A percentile compares a stretch with the other conserved stretches of the same genome.
Evolutionary conservation across 768 basidiomycete genomes (phyloP).

Genomic region (Podaxis sp.): DNA sequence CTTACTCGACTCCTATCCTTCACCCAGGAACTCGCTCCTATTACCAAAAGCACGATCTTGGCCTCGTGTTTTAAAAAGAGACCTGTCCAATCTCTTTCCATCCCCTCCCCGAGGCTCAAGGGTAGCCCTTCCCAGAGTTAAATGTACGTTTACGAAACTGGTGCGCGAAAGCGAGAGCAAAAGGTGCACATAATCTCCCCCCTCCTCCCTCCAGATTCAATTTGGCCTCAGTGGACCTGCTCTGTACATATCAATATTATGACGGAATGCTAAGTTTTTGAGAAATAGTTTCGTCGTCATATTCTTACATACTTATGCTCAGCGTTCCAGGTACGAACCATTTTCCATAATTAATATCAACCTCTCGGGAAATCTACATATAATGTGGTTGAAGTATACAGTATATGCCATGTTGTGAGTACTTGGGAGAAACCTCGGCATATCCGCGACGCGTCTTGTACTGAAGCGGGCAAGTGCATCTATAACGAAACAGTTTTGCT

Average conservation of each 20-base stretch:
- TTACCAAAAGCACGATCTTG: not conserved
- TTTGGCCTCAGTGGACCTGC: no score
- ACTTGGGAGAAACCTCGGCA: not conserved
- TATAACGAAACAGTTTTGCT: not conserved
- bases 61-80: not conserved
- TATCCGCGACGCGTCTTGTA: not conserved
- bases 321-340: not conserved
- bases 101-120: not conserved
- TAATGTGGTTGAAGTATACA: not conserved
- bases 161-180: not conserved
- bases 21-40: not conserved
- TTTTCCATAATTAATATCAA: not conserved
- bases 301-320: not conserved
- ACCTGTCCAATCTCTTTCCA: not conserved
- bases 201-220: no score
- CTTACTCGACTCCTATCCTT: not conserved
- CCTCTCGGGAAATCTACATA: not conserved
- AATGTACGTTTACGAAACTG: not conserved
- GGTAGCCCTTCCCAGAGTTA: not conserved
- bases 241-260: no score
- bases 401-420: not conserved
- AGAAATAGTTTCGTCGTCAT: not conserved
- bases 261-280: not conserved
- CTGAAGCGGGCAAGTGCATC: not conserved
- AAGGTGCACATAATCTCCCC: no score